Evolutionary conservation across 345 rosid species (phyloP), one percentile per base, ranked within the genome.

Genomic region (Sapria himalayana): DNA sequence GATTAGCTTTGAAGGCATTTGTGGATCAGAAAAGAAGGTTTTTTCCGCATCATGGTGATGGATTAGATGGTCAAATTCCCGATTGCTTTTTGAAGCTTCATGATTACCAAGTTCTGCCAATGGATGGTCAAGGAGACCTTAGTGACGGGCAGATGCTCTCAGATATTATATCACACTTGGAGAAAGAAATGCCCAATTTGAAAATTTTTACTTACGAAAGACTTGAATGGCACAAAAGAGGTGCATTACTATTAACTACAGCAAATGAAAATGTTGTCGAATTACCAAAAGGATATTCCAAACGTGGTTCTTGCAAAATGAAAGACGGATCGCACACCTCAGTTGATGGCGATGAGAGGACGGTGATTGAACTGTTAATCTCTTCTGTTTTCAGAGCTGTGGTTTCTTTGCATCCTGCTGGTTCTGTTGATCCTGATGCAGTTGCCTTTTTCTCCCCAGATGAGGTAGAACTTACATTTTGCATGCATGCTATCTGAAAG

Each of bases 361-460:
- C 85, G 10, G 72, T 89, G 8, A 60, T 89, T 18, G 98, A 86
- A 47, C 46, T 86, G 60, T 50, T 64, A 15, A 59, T 65, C 58
- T 85, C 98, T 11, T 70, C 75, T 9, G 62, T 74, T 29, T 78
- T 89, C 66, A 72, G 94, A 69, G 93, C 80, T 43, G 18, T 76
- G 31, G 66, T 82, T 25, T 82, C 93, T 2, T 57, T 89, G 62
- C 85, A 79, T 69, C 98, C 98, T 17, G 93, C 81, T 37, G 94
- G 93, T 69, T 76, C 91, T 29, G 52, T 61, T 27, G 78, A 82
- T 39, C 93, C 94, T 7, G 93, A 82, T 74, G 77, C 94, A 5
- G 82, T 76, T 40, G 91, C 93, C 5, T 82, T 89, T 76, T 89
- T 81, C 70, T 89, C 98, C 33, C 81, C 93, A 1, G 93, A 89